These are phyloP conservation scores for Tagetes patula DNA, from an alignment of 129 eudicot genomes.

Conservation along the genomic window DNA sequence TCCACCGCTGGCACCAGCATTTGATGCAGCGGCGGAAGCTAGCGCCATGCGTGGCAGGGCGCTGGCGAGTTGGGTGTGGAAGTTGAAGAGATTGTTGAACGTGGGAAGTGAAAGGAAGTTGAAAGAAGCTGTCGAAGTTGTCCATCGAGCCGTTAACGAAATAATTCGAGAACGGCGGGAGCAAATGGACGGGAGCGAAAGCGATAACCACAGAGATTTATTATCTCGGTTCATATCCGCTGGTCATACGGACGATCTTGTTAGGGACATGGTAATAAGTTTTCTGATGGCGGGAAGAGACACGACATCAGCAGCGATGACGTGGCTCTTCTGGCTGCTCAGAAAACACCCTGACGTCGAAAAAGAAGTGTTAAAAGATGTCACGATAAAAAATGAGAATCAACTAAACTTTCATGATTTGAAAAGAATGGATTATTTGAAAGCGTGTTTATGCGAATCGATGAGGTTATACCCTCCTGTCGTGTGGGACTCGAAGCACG, in stretches of 20 bases:
- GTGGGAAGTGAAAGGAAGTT: slow-evolving; percentile 61
- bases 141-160: slow-evolving; percentile 41
- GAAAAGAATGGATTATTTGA: slow-evolving; percentile 48
- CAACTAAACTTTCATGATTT: slow-evolving; percentile 35
- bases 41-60: slow-evolving; percentile 60
- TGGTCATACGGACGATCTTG: slow-evolving; percentile 40
- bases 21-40: slow-evolving; percentile 66
- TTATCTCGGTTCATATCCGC: slow-evolving; percentile 48
- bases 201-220: slow-evolving; percentile 34
- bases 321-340: slow-evolving; percentile 67
- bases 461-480: slow-evolving; percentile 94
- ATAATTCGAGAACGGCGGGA: slow-evolving; percentile 40
- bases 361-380: slow-evolving; percentile 18
- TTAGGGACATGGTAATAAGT: slow-evolving; percentile 62
- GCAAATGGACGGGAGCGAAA: slow-evolving; percentile 6
- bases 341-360: slow-evolving; percentile 26
- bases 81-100: slow-evolving; percentile 43
- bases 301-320: slow-evolving; percentile 67
- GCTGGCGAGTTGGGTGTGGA: slow-evolving; percentile 61
- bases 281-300: slow-evolving; percentile 71
- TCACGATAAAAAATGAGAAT: background rate
- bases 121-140: slow-evolving; percentile 39
- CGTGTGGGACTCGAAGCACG: slow-evolving; percentile 91
- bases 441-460: slow-evolving; percentile 81
- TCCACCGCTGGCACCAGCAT: slow-evolving; percentile 45